phyloP scores from a whole-genome alignment of 1,139 yeast species.

The Trichomonascaceae sp. region DNA sequence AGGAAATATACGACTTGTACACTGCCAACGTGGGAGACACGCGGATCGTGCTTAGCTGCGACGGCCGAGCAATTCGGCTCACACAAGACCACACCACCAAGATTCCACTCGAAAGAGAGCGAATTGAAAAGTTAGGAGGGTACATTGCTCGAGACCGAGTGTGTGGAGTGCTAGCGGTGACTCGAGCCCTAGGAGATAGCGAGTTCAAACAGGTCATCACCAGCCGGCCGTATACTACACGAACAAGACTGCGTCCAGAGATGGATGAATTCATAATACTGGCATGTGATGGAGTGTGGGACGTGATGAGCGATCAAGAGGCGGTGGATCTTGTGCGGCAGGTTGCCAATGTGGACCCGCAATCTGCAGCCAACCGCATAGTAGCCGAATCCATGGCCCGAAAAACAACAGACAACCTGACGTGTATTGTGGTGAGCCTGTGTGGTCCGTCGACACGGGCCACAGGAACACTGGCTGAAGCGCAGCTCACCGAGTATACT shows the following conservation, averaged over 20 bases:
- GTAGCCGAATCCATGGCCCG: slow-evolving; percentile 57
- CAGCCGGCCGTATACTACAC: slow-evolving; percentile 67
- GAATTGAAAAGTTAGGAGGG: slow-evolving; percentile 60
- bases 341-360: slow-evolving; percentile 29
- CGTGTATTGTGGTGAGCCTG: slow-evolving; percentile 58
- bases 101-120: slow-evolving; percentile 47
- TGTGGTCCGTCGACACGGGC: neutral
- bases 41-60: slow-evolving; percentile 52
- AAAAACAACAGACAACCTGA: slow-evolving; percentile 73
- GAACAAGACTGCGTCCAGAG: slow-evolving; percentile 17
- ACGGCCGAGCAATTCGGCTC: slow-evolving; percentile 48
- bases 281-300: slow-evolving; percentile 95
- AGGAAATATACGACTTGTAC: slow-evolving; percentile 31
- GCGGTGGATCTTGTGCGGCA: slow-evolving; percentile 53
- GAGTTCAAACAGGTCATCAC: slow-evolving; percentile 66
- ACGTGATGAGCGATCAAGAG: slow-evolving; percentile 61
- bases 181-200: slow-evolving; percentile 76
- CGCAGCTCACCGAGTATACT: neutral
- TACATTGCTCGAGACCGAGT: slow-evolving; percentile 64
- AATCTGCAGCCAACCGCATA: slow-evolving; percentile 49
- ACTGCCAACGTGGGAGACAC: slow-evolving; percentile 88
- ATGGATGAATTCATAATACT: slow-evolving; percentile 61
- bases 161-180: slow-evolving; percentile 73
- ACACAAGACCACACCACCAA: slow-evolving; percentile 76
- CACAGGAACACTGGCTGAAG: neutral